These are phyloP conservation scores for Tuber calosporum DNA, from an alignment of 495 filamentous ascomycete species.

Conservation along the genomic window DNA sequence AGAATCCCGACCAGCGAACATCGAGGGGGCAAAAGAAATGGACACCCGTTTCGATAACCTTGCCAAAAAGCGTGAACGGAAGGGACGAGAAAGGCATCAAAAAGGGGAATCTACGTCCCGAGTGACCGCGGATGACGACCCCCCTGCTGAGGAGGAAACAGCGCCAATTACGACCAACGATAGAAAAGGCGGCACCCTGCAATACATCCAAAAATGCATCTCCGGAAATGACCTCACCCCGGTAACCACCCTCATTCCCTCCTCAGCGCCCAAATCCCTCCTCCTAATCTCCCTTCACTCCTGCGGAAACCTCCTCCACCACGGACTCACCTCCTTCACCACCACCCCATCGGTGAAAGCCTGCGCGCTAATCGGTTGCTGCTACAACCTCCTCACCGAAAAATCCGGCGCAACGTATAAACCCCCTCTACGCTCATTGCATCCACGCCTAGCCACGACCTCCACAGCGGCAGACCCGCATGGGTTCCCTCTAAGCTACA, in stretches of 20 bases:
- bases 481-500: constrained; percentile 68
- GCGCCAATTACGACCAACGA: constrained; percentile 41
- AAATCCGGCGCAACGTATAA: constrained; percentile 81
- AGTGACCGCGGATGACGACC: constrained; percentile 55
- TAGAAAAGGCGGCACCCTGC: constrained; percentile 55
- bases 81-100: constrained; percentile 65
- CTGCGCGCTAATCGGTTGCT: constrained; percentile 92
- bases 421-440: constrained; percentile 58
- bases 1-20: constrained; percentile 77
- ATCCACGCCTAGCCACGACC: constrained; percentile 53
- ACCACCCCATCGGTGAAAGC: constrained; percentile 75
- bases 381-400: constrained; percentile 93
- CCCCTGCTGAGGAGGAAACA: constrained; percentile 39
- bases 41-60: constrained; percentile 73
- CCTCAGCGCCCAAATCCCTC: constrained; percentile 46
- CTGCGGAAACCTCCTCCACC: constrained; percentile 93
- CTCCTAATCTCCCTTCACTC: constrained; percentile 95
- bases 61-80: constrained; percentile 61
- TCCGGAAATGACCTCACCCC: constrained; percentile 29
- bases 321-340: constrained; percentile 76
- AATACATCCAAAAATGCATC: constrained; percentile 57
- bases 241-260: constrained; percentile 14
- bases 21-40: constrained; percentile 71
- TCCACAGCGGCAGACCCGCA: constrained; percentile 67
- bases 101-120: constrained; percentile 33